Evolutionary conservation across 1,284 basidiomycete species (phyloP).

Genomic region (Apiotrichum akiyoshidainum): DNA sequence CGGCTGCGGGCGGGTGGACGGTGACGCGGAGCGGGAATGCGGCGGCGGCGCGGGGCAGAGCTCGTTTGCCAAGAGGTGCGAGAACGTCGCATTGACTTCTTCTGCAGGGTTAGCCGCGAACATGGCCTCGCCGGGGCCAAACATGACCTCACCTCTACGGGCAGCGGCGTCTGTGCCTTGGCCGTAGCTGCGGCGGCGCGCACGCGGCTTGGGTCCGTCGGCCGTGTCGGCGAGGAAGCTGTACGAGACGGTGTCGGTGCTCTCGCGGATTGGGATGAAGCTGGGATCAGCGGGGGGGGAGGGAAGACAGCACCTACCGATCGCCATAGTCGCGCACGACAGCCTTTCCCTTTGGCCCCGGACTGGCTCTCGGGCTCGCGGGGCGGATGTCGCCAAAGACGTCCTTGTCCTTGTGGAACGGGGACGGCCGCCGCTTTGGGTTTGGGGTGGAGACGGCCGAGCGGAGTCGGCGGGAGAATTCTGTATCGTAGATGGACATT

Average conservation of each 20-base stretch:
- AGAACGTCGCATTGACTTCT: conserved; percentile 56
- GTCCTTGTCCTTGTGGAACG: conserved; percentile 19
- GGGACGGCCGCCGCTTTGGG: conserved; percentile 5
- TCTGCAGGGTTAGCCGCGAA: conserved; percentile 38
- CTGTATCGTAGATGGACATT: conserved; percentile 36
- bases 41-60: conserved; percentile 50
- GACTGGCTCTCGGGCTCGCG: conserved; percentile 28
- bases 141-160: conserved; percentile 44
- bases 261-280: conserved; percentile 57
- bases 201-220: conserved; percentile 30
- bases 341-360: conserved; percentile 32
- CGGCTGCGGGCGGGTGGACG: conserved; percentile 21
- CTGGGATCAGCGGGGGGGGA: conserved; percentile 28
- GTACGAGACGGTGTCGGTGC: conserved; percentile 54
- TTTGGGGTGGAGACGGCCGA: conserved; percentile 22
- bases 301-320: conserved; percentile 33
- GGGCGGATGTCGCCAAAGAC: conserved; percentile 36
- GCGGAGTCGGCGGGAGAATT: conserved; percentile 38
- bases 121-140: no score
- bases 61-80: conserved; percentile 55
- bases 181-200: conserved; percentile 40
- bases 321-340: conserved; percentile 49
- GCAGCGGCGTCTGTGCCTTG: conserved; percentile 49
- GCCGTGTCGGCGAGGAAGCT: conserved; percentile 52
- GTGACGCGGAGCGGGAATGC: conserved; percentile 26